phyloP scores from a whole-genome alignment of 305 asterid species.

The Fraxinus ornus region DNA sequence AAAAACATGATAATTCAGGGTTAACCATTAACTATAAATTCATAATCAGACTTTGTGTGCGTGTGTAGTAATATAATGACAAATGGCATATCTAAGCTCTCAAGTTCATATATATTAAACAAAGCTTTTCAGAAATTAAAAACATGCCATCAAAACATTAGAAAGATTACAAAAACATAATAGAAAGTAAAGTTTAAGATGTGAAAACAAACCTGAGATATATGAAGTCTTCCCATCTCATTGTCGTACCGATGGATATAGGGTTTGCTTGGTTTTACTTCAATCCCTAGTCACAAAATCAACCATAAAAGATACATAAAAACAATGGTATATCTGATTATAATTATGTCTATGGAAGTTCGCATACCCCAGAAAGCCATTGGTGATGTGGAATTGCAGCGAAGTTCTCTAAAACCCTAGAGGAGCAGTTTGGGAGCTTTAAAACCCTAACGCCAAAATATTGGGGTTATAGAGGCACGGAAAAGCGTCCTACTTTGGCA shows the following conservation, averaged over 20 bases:
- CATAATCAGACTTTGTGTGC: not conserved
- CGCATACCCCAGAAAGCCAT: slow-evolving; percentile 94
- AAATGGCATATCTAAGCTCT: not conserved
- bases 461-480: not conserved
- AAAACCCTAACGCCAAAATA: slow-evolving; percentile 34
- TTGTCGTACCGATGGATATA: slow-evolving; percentile 40
- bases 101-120: not conserved
- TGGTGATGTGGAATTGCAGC: slow-evolving; percentile 32
- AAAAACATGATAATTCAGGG: not conserved
- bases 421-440: slow-evolving; percentile 6
- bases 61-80: not conserved
- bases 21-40: not conserved
- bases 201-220: slow-evolving; percentile 62
- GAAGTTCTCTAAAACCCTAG: slow-evolving; percentile 43
- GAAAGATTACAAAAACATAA: not conserved
- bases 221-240: slow-evolving; percentile 66
- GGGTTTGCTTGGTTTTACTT: slow-evolving; percentile 69
- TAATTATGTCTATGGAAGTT: not conserved
- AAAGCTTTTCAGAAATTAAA: not conserved
- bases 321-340: not conserved
- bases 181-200: no score
- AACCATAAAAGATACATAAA: not conserved
- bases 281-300: slow-evolving; percentile 52
- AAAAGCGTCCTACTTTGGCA: not conserved
- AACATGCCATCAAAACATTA: not conserved